phyloP scores from a whole-genome alignment of 805 yeast genomes.

The Saturnispora zaruensis region DNA sequence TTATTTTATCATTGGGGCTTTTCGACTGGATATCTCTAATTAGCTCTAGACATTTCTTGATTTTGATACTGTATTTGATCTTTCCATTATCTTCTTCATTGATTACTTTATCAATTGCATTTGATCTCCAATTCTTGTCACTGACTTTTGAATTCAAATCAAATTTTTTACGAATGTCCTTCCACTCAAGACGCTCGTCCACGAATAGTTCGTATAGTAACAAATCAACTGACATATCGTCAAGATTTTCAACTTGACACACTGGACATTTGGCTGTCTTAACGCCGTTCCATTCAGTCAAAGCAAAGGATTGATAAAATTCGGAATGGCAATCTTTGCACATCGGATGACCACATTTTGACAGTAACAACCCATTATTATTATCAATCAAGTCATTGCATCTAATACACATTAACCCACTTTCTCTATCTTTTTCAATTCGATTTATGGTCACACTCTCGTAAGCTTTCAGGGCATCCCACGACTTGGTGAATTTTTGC shows the following conservation, averaged over 20 bases:
- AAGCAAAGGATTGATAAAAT: constrained; percentile 39
- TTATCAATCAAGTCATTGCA: constrained; percentile 50
- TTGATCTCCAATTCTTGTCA: constrained; percentile 21
- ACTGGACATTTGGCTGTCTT: constrained; percentile 43
- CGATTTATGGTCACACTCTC: constrained; percentile 21
- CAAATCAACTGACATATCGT: constrained; percentile 36
- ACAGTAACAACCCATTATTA: constrained; percentile 36
- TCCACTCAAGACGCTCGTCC: constrained; percentile 24
- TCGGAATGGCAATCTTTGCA: constrained; percentile 52
- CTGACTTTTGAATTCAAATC: constrained; percentile 19
- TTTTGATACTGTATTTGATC: constrained; percentile 60
- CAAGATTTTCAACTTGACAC: constrained; percentile 38
- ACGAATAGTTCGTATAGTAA: constrained; percentile 42
- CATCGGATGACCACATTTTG: constrained; percentile 68
- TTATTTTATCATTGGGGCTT: constrained; percentile 61
- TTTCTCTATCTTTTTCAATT: constrained; percentile 29
- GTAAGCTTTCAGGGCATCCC: constrained; percentile 19
- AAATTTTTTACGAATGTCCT: constrained; percentile 18
- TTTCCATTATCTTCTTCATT: constrained; percentile 29
- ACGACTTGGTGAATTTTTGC: constrained; percentile 27
- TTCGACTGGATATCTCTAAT: constrained; percentile 41
- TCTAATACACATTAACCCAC: constrained; percentile 49
- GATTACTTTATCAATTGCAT: constrained; percentile 23
- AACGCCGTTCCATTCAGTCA: constrained; percentile 26
- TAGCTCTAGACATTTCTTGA: constrained; percentile 50